Conservation (phyloP, 2,329 filamentous ascomycete species). For the Calonectria pseudoturangicola region DNA sequence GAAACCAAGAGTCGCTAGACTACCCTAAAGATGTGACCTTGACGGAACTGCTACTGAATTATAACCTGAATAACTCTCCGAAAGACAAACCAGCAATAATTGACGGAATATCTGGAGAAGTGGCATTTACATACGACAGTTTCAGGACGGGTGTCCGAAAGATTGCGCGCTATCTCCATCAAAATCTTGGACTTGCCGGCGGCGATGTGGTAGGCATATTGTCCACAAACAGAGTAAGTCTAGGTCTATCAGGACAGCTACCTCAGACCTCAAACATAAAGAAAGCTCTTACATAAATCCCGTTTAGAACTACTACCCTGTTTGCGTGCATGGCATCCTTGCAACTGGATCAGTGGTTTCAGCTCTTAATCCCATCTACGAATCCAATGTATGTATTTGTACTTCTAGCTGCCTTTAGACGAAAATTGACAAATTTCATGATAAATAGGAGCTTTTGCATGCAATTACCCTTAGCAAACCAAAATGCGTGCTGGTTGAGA, state of each 20-base stretch:
- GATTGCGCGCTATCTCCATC: slow-evolving; percentile 19
- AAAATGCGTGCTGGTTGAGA: slow-evolving; percentile 1
- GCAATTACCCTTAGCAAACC: slow-evolving; percentile 15
- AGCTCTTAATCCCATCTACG: slow-evolving; percentile 30
- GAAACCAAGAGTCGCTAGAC: slow-evolving; percentile 10
- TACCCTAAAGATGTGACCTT: slow-evolving; percentile 29
- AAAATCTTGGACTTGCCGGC: slow-evolving; percentile 16
- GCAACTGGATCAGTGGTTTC: slow-evolving; percentile 27
- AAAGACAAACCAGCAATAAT: slow-evolving; percentile 25
- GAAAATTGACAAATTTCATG: background rate
- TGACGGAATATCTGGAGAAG: slow-evolving; percentile 25
- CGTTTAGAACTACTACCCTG: slow-evolving; percentile 28
- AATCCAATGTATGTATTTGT: slow-evolving; percentile 11
- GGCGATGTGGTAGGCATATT: slow-evolving; percentile 27
- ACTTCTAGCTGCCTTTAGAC: too few relatives aligned
- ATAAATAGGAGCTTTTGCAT: slow-evolving; percentile 21
- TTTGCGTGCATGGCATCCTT: slow-evolving; percentile 31
- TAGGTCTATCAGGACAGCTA: too few relatives aligned
- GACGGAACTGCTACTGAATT: slow-evolving; percentile 23
- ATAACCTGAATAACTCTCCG: slow-evolving; percentile 27
- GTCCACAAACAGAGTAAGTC: slow-evolving; percentile 25
- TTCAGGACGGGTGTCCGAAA: slow-evolving; percentile 18
- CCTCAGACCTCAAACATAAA: background rate
- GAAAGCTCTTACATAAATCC: background rate
- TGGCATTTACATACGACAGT: slow-evolving; percentile 23